phyloP scores from a whole-genome alignment of 495 filamentous ascomycete genomes.

The Penicilliopsis zonata region DNA sequence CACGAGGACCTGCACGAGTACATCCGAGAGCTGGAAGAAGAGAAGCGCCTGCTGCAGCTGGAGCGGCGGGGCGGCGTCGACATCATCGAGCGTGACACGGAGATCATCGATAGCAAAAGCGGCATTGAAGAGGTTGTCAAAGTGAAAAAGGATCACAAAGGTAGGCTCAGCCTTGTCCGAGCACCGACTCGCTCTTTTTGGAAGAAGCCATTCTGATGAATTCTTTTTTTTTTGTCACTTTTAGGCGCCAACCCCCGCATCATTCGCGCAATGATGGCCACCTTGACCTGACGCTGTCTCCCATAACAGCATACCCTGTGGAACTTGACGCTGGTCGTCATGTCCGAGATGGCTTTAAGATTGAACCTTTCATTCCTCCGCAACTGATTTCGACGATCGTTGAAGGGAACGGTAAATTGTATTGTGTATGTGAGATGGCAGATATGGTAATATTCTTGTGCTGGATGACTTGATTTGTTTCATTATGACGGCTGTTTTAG shows the following conservation, averaged over 20 bases:
- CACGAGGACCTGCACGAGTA: constrained; percentile 48
- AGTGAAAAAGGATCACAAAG: constrained; percentile 72
- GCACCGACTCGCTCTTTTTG: constrained; percentile 31
- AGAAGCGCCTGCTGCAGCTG: constrained; percentile 28
- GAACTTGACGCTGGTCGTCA: too few species aligned
- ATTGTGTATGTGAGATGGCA: too few species aligned
- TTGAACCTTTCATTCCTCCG: too few species aligned
- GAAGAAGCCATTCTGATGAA: not conserved
- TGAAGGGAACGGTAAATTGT: too few species aligned
- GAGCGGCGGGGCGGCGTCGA: constrained; percentile 30
- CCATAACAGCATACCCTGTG: too few species aligned
- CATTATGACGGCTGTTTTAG: too few species aligned
- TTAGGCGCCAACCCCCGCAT: constrained; percentile 47
- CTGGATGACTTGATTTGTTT: too few species aligned
- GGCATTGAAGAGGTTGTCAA: constrained; percentile 43
- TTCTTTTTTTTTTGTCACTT: constrained; percentile 3
- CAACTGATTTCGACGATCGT: too few species aligned
- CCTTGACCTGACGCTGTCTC: constrained; percentile 44
- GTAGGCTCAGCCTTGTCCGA: constrained; percentile 60
- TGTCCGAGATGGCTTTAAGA: too few species aligned
- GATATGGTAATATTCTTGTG: too few species aligned
- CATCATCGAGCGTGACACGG: constrained; percentile 33
- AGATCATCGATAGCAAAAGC: constrained; percentile 31
- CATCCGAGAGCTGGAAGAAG: constrained; percentile 42
- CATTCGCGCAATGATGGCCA: constrained; percentile 65